phyloP scores from a whole-genome alignment of 805 yeast genomes.

The Myxozyma neotropica region DNA sequence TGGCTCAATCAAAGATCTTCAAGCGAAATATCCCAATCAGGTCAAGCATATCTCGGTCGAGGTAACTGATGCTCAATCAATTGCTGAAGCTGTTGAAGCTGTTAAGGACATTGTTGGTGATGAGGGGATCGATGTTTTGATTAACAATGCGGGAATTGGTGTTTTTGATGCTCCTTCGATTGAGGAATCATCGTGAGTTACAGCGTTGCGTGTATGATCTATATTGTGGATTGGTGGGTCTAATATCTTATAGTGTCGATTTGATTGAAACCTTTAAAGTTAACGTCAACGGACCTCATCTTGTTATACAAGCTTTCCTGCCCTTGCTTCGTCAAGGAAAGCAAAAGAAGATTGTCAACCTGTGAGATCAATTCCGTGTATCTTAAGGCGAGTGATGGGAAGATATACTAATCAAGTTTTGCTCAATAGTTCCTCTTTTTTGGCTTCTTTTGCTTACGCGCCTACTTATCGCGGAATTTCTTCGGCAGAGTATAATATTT shows the following conservation, averaged over 20 bases:
- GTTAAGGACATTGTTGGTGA: neutral
- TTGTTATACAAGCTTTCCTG: neutral
- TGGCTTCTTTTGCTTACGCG: neutral
- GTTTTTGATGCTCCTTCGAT: neutral
- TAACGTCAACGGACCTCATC: neutral
- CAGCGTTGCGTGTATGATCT: no score
- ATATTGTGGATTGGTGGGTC: neutral
- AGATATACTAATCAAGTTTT: no score
- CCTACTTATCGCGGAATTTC: neutral
- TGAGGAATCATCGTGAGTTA: neutral
- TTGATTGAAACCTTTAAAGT: neutral
- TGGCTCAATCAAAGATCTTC: neutral
- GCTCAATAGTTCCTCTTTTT: neutral
- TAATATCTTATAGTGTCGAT: neutral
- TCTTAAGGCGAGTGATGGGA: no score
- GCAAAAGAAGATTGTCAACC: neutral
- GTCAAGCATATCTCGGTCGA: neutral
- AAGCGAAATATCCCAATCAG: neutral
- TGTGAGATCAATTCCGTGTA: no score
- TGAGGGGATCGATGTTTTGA: neutral
- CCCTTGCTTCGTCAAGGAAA: conserved; percentile 2
- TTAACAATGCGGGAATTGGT: neutral
- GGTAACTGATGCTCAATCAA: neutral
- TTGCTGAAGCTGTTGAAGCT: neutral
- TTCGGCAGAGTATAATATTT: neutral